Conservation (phyloP, 768 basidiomycete species). For the Leccinum variicolor region DNA sequence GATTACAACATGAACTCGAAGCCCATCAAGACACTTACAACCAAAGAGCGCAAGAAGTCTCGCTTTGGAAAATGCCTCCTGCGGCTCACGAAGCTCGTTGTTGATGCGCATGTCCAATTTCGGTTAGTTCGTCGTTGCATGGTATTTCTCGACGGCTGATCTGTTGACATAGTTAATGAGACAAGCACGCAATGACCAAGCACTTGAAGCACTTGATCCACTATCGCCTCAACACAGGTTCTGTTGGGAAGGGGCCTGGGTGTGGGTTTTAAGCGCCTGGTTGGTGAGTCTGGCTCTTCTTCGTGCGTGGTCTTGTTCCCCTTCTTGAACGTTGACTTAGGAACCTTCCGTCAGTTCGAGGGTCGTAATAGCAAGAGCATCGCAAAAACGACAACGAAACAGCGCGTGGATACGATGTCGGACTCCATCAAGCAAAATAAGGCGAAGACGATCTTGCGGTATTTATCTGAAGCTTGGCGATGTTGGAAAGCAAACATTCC, state of each 20-base stretch:
- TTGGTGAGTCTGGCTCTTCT: conserved; percentile 99
- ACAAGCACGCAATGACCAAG: conserved; percentile 99
- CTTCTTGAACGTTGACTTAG: conserved; percentile 97
- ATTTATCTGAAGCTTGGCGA: conserved; percentile 97
- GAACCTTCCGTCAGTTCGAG: conserved; percentile 96
- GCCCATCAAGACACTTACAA: conserved; percentile 94
- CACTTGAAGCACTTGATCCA: conserved; percentile 98
- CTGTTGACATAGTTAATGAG: conserved; percentile 73
- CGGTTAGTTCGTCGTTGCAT: conserved; percentile 43
- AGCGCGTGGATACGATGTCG: conserved; percentile 99
- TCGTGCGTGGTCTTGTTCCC: conserved; percentile 98
- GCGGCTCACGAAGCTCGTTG: conserved; percentile 95
- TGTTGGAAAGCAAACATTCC: conserved; percentile 98
- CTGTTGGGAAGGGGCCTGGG: conserved; percentile 98
- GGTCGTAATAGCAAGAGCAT: conserved; percentile 95
- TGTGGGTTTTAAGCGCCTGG: conserved; percentile 99
- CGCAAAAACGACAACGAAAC: conserved; percentile 98
- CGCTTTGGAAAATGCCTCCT: conserved; percentile 98
- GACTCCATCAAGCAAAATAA: conserved; percentile 99
- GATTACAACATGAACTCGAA: conserved; percentile 99
- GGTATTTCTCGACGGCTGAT: conserved; percentile 4
- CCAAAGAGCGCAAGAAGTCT: conserved; percentile 99
- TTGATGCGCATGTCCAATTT: conserved; percentile 98
- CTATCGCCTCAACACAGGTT: conserved; percentile 99
- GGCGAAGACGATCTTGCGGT: conserved; percentile 98